These are phyloP conservation scores for Vishniacozyma victoriae DNA, from an alignment of 768 basidiomycete species.

Conservation along the genomic window DNA sequence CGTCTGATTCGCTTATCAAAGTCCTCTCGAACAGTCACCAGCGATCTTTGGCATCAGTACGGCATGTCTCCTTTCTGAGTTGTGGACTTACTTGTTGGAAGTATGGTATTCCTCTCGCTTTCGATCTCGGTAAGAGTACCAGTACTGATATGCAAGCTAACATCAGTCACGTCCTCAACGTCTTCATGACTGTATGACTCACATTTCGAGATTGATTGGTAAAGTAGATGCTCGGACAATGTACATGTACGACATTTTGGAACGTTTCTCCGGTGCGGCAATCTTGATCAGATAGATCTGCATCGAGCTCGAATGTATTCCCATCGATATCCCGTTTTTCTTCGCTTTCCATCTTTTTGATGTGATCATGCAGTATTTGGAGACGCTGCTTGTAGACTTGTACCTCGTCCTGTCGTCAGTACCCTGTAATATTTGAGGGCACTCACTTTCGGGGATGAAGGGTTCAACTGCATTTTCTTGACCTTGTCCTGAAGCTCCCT, in stretches of 20 bases:
- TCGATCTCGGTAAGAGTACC: conserved; percentile 69
- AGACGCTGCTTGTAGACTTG: not conserved
- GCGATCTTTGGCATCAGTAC: conserved; percentile 8
- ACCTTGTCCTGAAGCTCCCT: conserved; percentile 49
- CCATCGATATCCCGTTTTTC: conserved; percentile 17
- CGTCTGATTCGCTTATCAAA: conserved; percentile 3
- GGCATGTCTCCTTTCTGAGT: not conserved
- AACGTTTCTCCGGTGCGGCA: conserved; percentile 56
- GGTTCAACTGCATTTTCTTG: not conserved
- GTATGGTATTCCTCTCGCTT: conserved; percentile 80
- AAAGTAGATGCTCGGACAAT: conserved; percentile 74
- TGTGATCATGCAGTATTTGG: conserved; percentile 7
- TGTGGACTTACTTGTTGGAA: conserved; percentile 63
- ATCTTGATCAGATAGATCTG: conserved; percentile 47
- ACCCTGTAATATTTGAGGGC: not conserved
- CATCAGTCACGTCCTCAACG: too few relatives aligned
- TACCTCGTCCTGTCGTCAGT: not conserved
- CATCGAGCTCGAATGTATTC: not conserved
- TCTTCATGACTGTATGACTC: too few relatives aligned
- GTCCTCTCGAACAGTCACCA: conserved; percentile 11
- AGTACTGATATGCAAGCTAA: too few relatives aligned
- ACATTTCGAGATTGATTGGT: conserved; percentile 73
- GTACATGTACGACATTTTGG: conserved; percentile 84
- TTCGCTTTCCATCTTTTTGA: conserved; percentile 2
- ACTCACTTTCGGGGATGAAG: not conserved